These are phyloP conservation scores for Coniochaeta sp. DNA, from an alignment of 2,329 filamentous ascomycete genomes.

Conservation along the genomic window DNA sequence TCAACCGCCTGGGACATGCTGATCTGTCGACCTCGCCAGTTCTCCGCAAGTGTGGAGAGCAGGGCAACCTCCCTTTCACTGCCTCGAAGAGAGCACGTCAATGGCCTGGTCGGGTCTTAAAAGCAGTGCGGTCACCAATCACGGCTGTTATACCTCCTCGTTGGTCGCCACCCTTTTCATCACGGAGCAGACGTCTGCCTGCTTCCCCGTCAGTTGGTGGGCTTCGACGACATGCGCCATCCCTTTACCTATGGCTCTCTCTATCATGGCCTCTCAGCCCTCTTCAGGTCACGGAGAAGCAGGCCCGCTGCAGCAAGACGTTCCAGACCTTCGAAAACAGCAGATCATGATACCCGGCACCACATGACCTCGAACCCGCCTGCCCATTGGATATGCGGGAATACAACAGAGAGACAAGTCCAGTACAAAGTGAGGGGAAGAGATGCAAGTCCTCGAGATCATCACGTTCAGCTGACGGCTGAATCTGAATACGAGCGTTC, in stretches of 20 bases:
- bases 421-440: neutral
- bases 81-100: neutral
- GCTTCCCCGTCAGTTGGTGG: too few species aligned
- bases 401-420: neutral
- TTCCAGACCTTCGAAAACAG: neutral
- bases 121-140: neutral
- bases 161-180: neutral
- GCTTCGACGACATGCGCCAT: neutral
- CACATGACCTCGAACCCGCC: neutral
- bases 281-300: neutral
- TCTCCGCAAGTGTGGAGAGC: neutral
- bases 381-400: neutral
- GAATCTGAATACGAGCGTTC: neutral
- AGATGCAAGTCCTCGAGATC: neutral
- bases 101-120: neutral
- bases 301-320: neutral
- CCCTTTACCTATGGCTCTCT: neutral
- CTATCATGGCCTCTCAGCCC: neutral
- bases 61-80: neutral
- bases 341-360: neutral
- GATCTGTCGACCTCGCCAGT: neutral
- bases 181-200: too few species aligned
- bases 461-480: neutral
- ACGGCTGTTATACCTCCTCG: neutral
- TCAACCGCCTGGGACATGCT: neutral